phyloP scores from a whole-genome alignment of 192 early-diverging fungal species.

The Chytriomyces confervae region DNA sequence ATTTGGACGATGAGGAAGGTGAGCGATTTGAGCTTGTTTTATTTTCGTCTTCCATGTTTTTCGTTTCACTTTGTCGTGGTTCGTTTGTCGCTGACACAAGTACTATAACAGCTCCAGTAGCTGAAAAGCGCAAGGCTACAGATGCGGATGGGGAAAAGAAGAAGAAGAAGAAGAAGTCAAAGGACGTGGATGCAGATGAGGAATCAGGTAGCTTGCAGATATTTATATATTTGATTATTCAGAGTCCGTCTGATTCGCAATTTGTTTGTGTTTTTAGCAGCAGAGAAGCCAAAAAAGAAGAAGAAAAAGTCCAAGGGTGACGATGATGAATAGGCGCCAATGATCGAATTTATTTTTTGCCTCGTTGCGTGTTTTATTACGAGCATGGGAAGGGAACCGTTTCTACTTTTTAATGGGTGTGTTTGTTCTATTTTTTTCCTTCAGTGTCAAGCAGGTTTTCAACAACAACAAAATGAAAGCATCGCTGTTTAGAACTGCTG shows the following conservation, averaged over 20 bases:
- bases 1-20: constrained; percentile 44
- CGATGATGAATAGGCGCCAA: neutral
- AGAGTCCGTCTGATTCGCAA: constrained; percentile 11
- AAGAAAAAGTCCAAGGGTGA: constrained; percentile 41
- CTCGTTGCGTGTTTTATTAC: too few relatives aligned
- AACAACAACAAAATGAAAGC: too few relatives aligned
- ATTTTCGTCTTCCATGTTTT: too few relatives aligned
- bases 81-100: too few relatives aligned
- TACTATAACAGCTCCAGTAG: neutral
- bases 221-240: too few relatives aligned
- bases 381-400: too few relatives aligned
- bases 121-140: constrained; percentile 29
- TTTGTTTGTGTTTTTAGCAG: constrained; percentile 43
- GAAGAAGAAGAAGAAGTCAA: constrained; percentile 32
- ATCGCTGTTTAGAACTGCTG: too few relatives aligned
- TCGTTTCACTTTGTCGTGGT: too few relatives aligned
- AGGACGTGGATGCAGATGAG: constrained; percentile 68
- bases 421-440: too few relatives aligned
- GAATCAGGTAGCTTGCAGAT: constrained; percentile 41
- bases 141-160: constrained; percentile 46
- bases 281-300: constrained; percentile 61
- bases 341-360: too few relatives aligned
- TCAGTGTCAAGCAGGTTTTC: too few relatives aligned
- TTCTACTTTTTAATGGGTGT: too few relatives aligned
- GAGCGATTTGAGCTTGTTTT: neutral